Base-by-base conservation (phyloP, 2,329 filamentous ascomycete species). In the Blastomyces percursus region DNA sequence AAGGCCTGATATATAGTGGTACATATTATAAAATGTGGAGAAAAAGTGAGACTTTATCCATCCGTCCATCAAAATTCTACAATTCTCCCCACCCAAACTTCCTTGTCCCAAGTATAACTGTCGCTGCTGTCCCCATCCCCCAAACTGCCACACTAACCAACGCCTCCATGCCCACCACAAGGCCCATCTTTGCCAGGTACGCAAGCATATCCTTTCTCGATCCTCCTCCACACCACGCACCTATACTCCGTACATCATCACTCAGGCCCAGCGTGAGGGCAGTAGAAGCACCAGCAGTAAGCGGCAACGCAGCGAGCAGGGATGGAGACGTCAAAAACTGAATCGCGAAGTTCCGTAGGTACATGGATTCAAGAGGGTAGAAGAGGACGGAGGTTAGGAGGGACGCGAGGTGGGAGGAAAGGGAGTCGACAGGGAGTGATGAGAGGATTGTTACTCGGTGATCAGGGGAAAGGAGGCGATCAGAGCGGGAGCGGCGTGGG, bases 361-460 rank as follows among this genome's bases (percentile, higher is more conserved):
- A 76, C 12, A 77, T 66, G 7, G 74, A 73, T 66, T 78, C 76
- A 30, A 78, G 66, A 0, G 76, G 76, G 8, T 75, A 71, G 54
- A 77, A 73, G 9, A 77, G 64, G n/a, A 74, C 66, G 14, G 67
- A 71, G 9, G 73, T 75, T 46, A 76, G 66, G 44, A 77, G 65
- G 6, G 72, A 70, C 8, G 76, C 72, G 30, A 78, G 67, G 57
- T 78, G 75, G 5, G 74, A 77, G 24, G 76, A 72, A 32, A 78
- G 70, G 8, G 75, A 74, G 65, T 78, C 76, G 12, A 74, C 73
- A 5, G 76, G 74, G 42, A 76, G 73, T 9, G 73, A 73, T 3
- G 76, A 78, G 32, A 78, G 74, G 19, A 77, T 73, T 3, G 76
- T 78, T 19, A 78, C 72, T 55, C 75, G 71, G 65, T 77, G 75